Base-by-base conservation (phyloP, 169 alveolate genomes). In the Cytauxzoon felis region DNA sequence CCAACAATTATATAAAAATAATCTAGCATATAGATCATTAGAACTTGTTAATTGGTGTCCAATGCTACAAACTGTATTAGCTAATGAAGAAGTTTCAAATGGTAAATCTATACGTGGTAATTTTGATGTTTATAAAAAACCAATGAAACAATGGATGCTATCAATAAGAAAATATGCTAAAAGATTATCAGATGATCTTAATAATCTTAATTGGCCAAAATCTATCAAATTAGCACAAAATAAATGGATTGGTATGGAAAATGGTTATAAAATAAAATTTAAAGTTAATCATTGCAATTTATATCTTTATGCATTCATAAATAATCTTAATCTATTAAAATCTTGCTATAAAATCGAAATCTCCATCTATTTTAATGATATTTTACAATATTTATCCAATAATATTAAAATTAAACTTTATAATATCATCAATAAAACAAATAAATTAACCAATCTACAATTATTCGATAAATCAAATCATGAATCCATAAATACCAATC, bases 1-100 rank as follows among this genome's bases (percentile, higher is more conserved):
- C 84, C 80, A 85, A 48, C 87, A 85, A 33, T 60, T 94, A 71
- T 72, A 60, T 34, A 64, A 89, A 49, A 50, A 72, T 13, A 91
- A 90, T 1, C 80, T 94, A 4, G 97, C 95, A 1, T 93, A 94
- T 68, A 72, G 81, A 42, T 80, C 81, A 11, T 57, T 24, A 5
- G 91, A 89, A 2, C 70, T 72, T 38, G 96, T 93, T 1, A 93
- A 92, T 45, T 92, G 95, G 94, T 92, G 94, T 70, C 94, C 95
- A 18, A 87, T 63, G 4, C 56, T 87, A 62, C 56, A 86, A 53
- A 87, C 96, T 19, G 98, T 93, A 30, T 89, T 94, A 23, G 93
- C 98, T 7, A 91, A 94, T 67, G 98, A 94, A 71, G 95, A 94
- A 54, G 91, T 93, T 13, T 87, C 67, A 16, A 65, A 92, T 34